A percentile compares a stretch with the other conserved stretches of the same genome.
phyloP scores from a whole-genome alignment of 164 flowering plant genomes.

The Annona cherimola region DNA sequence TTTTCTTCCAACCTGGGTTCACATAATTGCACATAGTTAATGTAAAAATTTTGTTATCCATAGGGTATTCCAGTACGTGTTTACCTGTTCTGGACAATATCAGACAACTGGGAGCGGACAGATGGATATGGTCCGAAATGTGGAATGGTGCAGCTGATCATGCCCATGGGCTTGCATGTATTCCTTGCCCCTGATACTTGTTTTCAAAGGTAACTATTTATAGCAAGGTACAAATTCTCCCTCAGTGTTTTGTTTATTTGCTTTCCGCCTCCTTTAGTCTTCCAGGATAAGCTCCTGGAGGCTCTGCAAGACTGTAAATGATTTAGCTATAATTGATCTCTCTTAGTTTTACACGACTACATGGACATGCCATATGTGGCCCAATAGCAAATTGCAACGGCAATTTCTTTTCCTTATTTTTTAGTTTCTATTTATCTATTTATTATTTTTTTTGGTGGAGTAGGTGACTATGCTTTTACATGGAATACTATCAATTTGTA shows the following conservation, averaged over 20 bases:
- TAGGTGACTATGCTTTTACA: not conserved
- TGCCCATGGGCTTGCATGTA: constrained; percentile 63
- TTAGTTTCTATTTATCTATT: not conserved
- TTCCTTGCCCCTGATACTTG: constrained; percentile 87
- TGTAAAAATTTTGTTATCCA: not conserved
- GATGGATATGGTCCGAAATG: constrained; percentile 99
- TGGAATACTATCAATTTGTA: not conserved
- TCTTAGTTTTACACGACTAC: not conserved
- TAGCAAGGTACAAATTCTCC: not conserved
- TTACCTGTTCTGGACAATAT: constrained; percentile 92
- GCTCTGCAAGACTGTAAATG: not conserved
- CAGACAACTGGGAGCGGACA: constrained; percentile 99
- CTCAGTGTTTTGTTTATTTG: not conserved
- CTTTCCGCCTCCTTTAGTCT: not conserved
- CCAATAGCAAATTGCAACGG: not conserved
- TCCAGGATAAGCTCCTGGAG: not conserved
- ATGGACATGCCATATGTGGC: too few species aligned
- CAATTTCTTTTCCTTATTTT: not conserved
- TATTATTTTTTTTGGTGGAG: too few species aligned
- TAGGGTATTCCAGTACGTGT: constrained; percentile 94
- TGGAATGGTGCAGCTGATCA: constrained; percentile 98
- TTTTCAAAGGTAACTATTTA: constrained; percentile 58
- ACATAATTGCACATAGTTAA: not conserved
- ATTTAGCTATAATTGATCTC: not conserved
- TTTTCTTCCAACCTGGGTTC: too few species aligned